phyloP scores from a whole-genome alignment of 2,329 filamentous ascomycete genomes.

The Escovopsis weberi region DNA sequence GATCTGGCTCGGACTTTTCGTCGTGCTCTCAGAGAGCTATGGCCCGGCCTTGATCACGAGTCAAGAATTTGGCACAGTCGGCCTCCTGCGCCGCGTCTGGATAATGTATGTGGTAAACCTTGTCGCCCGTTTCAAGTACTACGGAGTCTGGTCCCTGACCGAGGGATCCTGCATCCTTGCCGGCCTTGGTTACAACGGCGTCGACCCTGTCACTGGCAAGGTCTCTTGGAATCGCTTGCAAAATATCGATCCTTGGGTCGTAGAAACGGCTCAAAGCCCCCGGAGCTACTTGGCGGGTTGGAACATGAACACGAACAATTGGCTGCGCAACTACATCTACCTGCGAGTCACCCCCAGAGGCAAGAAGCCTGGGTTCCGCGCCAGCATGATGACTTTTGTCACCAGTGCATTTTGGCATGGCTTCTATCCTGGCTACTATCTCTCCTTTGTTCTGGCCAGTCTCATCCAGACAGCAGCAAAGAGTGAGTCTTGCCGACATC shows the following conservation, averaged over 20 bases:
- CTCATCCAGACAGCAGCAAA: slow-evolving; percentile 90
- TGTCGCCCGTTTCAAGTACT: slow-evolving; percentile 80
- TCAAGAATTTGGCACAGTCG: slow-evolving; percentile 51
- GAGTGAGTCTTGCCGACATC: slow-evolving; percentile 42
- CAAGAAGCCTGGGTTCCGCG: slow-evolving; percentile 91
- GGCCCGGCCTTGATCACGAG: slow-evolving; percentile 46
- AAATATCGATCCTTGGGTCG: slow-evolving; percentile 74
- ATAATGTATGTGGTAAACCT: slow-evolving; percentile 74
- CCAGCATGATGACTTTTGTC: slow-evolving; percentile 82
- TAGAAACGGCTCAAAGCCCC: slow-evolving; percentile 89
- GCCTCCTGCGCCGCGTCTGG: slow-evolving; percentile 59
- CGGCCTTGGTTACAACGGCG: slow-evolving; percentile 85
- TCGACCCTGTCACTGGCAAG: slow-evolving; percentile 72
- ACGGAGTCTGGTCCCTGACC: slow-evolving; percentile 85
- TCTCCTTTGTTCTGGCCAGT: slow-evolving; percentile 77
- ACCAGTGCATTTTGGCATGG: slow-evolving; percentile 97
- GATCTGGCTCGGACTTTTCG: slow-evolving; percentile 64
- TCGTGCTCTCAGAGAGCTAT: slow-evolving; percentile 58
- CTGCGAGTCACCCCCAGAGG: slow-evolving; percentile 87
- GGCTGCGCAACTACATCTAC: slow-evolving; percentile 93
- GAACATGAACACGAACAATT: slow-evolving; percentile 98
- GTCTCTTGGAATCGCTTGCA: slow-evolving; percentile 78
- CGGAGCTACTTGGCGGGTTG: slow-evolving; percentile 80
- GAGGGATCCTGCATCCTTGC: slow-evolving; percentile 91
- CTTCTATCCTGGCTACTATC: slow-evolving; percentile 93